Percentiles rank a stretch among this genome's conserved stretches.
Evolutionary conservation across 805 yeast species (phyloP).

Genomic region (Helenozyma rhizophorensis): DNA sequence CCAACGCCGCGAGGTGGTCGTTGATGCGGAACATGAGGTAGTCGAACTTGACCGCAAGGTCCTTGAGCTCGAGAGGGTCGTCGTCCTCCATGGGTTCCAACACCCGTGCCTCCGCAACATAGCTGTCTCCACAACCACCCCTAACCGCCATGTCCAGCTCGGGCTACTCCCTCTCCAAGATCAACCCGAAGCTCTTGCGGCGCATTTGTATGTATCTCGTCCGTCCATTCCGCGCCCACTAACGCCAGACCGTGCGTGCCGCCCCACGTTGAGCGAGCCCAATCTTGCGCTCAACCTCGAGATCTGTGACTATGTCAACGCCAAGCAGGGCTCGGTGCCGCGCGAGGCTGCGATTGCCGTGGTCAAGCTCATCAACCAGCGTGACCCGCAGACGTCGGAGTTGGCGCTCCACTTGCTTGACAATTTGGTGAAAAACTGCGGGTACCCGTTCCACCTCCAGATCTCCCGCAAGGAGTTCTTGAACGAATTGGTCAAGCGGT

Average conservation of each 20-base stretch:
- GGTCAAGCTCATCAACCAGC: slow-evolving; percentile 74
- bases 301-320: slow-evolving; percentile 89
- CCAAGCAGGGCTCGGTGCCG: slow-evolving; percentile 85
- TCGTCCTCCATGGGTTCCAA: slow-evolving; percentile 16
- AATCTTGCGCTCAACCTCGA: slow-evolving; percentile 84
- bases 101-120: no score
- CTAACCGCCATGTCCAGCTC: slow-evolving; percentile 6
- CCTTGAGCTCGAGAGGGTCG: slow-evolving; percentile 62
- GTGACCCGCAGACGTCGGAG: slow-evolving; percentile 78
- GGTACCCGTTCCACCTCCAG: slow-evolving; percentile 94
- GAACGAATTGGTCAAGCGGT: slow-evolving; percentile 86
- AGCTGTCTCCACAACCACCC: background rate
- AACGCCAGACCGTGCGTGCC: slow-evolving; percentile 71
- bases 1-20: slow-evolving; percentile 47
- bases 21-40: slow-evolving; percentile 59
- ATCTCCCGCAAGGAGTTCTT: slow-evolving; percentile 91
- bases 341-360: slow-evolving; percentile 88
- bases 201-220: slow-evolving; percentile 36
- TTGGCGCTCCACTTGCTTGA: slow-evolving; percentile 83
- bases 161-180: slow-evolving; percentile 37
- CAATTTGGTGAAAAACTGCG: slow-evolving; percentile 93
- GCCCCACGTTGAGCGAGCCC: slow-evolving; percentile 79
- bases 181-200: slow-evolving; percentile 44
- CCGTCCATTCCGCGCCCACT: slow-evolving; percentile 6
- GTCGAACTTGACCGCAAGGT: slow-evolving; percentile 59